Conservation (phyloP, 805 yeast genomes). For the Jamesozyma rosinii region DNA sequence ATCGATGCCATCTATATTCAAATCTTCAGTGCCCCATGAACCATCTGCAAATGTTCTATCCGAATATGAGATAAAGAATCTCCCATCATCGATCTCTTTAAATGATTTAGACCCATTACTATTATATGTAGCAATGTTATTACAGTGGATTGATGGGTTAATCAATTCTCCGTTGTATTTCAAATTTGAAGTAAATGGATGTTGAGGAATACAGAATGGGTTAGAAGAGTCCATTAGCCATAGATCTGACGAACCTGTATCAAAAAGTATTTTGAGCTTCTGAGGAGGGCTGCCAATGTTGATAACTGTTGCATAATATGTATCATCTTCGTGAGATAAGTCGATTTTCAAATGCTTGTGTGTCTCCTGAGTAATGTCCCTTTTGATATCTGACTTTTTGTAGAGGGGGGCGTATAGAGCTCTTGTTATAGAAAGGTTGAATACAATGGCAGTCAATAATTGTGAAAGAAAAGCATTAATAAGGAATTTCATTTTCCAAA, state of each 20-base stretch:
- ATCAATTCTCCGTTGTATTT: conserved; percentile 12
- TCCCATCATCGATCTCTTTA: conserved; percentile 3
- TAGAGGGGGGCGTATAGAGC: no score
- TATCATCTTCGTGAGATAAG: conserved; percentile 11
- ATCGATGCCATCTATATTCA: conserved; percentile 39
- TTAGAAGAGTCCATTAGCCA: conserved; percentile 37
- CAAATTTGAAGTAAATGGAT: conserved; percentile 7
- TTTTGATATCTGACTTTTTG: background rate
- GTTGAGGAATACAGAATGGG: conserved; percentile 19
- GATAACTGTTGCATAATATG: conserved; percentile 25
- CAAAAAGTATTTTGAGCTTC: conserved; percentile 48
- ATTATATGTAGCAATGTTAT: conserved; percentile 8
- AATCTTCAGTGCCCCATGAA: conserved; percentile 52
- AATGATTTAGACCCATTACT: conserved; percentile 11
- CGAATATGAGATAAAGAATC: conserved; percentile 37
- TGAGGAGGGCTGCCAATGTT: conserved; percentile 41
- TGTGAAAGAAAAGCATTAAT: no score
- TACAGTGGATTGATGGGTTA: conserved; percentile 18
- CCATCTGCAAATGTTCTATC: conserved; percentile 45
- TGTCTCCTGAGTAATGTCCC: background rate
- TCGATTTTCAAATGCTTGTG: conserved; percentile 3
- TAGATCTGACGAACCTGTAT: conserved; percentile 69
- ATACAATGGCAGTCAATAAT: no score
- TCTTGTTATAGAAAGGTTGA: no score
- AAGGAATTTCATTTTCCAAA: no score